Evolutionary conservation across 106 monocot species (phyloP), one percentile per base, ranked within the genome.

Genomic region (Dendrobium officinale): DNA sequence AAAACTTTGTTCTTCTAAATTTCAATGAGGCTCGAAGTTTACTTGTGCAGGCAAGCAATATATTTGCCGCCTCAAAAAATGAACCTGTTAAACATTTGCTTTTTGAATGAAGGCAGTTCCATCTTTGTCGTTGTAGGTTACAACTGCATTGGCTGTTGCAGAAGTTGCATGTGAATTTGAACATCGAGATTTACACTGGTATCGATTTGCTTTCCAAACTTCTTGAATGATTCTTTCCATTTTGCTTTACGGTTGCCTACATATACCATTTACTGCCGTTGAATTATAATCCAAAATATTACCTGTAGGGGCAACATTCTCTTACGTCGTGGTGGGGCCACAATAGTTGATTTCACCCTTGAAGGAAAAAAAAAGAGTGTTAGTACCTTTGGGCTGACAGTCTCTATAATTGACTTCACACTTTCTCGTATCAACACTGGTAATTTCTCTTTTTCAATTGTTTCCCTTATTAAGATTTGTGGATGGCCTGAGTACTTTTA

Each of bases 121-220:
- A 68, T 43, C 15, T 79, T 76, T 10, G 24, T 58, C 18, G 19
- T 58, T 85, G 68, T 77, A 99, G 92, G 99, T 95, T 72, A 85
- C 95, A n/a, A 83, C 85, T 82, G 87, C 91, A 55, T 85, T 99
- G 55, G 95, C 95, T 79, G 95, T 95, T 20, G 99, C 99, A 72
- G 99, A 99, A 86, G 75, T 78, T 82, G 89, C 91, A 29, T 99
- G 92, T 77, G 90, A 99, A 90, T 99, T 99, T 93, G 99, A 99
- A 84, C 99, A 99, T 80, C 86, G 99, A 81, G 99, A 99, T 80
- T 82, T 99, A 68, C 99, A 99, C 76, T 99, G 99, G 99, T 98
- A 9, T 9, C 48, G 55, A 6, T 51, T 51, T 51, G 51, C 51
- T 51, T 51, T 51, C 13, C 9, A 3, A 51, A 51, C 2, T 26